Percentiles rank a stretch among this genome's conserved stretches.
These are phyloP conservation scores for Sarocladiaceae sp. DNA, from an alignment of 2,329 filamentous ascomycete genomes.

Conservation along the genomic window DNA sequence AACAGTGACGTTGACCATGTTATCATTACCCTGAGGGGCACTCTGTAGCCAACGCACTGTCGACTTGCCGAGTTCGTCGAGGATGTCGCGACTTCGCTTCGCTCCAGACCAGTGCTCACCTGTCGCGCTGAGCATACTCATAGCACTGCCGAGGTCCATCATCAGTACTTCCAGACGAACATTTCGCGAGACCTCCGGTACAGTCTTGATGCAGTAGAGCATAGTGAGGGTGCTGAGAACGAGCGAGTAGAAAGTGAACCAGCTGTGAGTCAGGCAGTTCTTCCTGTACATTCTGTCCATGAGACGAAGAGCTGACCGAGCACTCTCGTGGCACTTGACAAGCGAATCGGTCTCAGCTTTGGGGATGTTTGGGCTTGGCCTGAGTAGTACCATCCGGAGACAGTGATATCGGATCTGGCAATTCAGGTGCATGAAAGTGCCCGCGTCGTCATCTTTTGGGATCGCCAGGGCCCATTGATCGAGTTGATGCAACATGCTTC, in stretches of 20 bases:
- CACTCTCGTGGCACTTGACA: conserved; percentile 35
- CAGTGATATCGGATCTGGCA: conserved; percentile 42
- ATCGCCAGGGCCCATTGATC: conserved; percentile 33
- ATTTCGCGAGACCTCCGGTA: conserved; percentile 31
- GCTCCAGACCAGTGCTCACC: conserved; percentile 47
- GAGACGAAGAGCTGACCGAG: conserved; percentile 31
- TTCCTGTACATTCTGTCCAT: conserved; percentile 37
- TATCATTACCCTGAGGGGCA: conserved; percentile 2
- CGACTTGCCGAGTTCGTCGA: conserved; percentile 31
- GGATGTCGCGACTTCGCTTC: conserved; percentile 36
- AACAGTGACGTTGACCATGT: not conserved
- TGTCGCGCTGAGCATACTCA: conserved; percentile 42
- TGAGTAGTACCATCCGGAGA: conserved; percentile 40
- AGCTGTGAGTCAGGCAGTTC: conserved; percentile 39
- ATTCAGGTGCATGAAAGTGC: conserved; percentile 21
- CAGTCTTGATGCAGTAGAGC: conserved; percentile 42
- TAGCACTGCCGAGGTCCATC: conserved; percentile 32
- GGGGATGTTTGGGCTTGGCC: conserved; percentile 46
- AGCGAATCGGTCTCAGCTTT: conserved; percentile 35
- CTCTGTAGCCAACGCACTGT: conserved; percentile 22
- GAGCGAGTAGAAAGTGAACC: conserved; percentile 41
- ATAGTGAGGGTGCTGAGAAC: conserved; percentile 43
- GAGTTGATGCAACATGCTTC: conserved; percentile 31
- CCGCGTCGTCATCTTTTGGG: conserved; percentile 18
- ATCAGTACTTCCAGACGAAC: conserved; percentile 33